Base-by-base conservation (phyloP, 2,329 filamentous ascomycete species). In the Aspergillus tamarii region DNA sequence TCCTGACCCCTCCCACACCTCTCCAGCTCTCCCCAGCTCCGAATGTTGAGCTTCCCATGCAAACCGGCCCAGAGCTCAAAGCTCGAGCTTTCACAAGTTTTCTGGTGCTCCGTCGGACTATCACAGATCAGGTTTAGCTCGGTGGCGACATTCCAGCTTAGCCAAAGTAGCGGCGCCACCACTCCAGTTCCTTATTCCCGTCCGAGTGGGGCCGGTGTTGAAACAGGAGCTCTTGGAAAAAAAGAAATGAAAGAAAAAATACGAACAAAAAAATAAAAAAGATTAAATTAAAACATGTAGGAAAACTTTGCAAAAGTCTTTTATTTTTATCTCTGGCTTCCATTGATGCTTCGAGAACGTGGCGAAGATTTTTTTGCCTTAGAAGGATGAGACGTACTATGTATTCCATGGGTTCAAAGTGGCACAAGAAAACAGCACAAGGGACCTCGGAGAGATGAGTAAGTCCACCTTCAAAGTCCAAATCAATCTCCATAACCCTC, bases 111-210 rank as follows among this genome's bases (percentile, higher is more conserved):
- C 21, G 50, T 53, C 28, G 19, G 34, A 32, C 57, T 61, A 61
- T 43, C n/a, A 41, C 64, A 12, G 23, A 64, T 54, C 28, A 2
- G 59, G 59, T 59, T 60, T 54, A 54, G 58, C 28, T 59, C 52
- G 56, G 62, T 64, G 61, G 66, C 63, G 57, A 69, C 66, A 66
- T 57, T 59, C 53, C 65, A 54, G 57, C 64, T 67, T 68, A 67
- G 64, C 62, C 61, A 39, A 41, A 26, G 32, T 55, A 39, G 32
- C 52, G 23, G 52, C 58, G 52, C 65, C 67, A 66, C 67, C 67
- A 69, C 67, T 69, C 58, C 66, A 66, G 65, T 67, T 69, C 66
- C 65, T 68, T 68, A 66, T 68, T 68, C 66, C 67, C 66, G 66
- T 66, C 60, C 61, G 45, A 59, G 67, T 65, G 61, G 62, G 57